Evolutionary conservation across 805 yeast genomes (phyloP), one percentile per base, ranked within the genome.

Genomic region (Candida mattraensis): DNA sequence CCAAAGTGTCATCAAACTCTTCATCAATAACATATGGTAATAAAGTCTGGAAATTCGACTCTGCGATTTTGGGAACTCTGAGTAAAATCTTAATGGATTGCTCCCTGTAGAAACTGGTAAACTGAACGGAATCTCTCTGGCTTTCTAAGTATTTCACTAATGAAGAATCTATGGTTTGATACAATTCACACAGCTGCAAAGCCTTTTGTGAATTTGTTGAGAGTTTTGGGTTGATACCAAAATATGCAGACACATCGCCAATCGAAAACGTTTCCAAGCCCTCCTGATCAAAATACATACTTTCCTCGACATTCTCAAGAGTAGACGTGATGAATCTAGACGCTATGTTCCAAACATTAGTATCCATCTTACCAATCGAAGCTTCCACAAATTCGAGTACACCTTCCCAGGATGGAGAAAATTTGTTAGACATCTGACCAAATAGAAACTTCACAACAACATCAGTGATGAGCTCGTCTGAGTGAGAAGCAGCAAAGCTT

Each of bases 371-470:
- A 12, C 55, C 63, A 10, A 67, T 59, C 7, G 82, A 58, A 3
- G 58, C 51, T 1, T 80, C 75, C 4, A 86, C 52, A 4, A 74
- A 70, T 42, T 82, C 91, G 35, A 70, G 63, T 2, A 84, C 83
- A 5, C 83, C 87, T 13, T 76, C 72, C 95, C 96, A 88, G 10
- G 83, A 71, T 1, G 98, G 98, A 37, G 87, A 83, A 48, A 91
- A 87, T 39, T 76, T 74, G 21, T 80, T 79, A 4, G 87, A 69
- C 27, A 89, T 61, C 41, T 84, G 69, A 21, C 98, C 98, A 47
- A 83, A 72, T 24, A 78, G 36, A 48, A 70, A 78, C 15, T 66
- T 68, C 24, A 74, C 64, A 20, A 75, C 67, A 11, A 70, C 40
- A 44, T 59, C 8, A 47, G 53, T 53, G 7, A 42, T 36, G 9